A percentile compares a stretch with the other conserved stretches of the same genome.
These are phyloP conservation scores for Vitis hybrid DNA, from an alignment of 177 flowering plant genomes.

Conservation along the genomic window DNA sequence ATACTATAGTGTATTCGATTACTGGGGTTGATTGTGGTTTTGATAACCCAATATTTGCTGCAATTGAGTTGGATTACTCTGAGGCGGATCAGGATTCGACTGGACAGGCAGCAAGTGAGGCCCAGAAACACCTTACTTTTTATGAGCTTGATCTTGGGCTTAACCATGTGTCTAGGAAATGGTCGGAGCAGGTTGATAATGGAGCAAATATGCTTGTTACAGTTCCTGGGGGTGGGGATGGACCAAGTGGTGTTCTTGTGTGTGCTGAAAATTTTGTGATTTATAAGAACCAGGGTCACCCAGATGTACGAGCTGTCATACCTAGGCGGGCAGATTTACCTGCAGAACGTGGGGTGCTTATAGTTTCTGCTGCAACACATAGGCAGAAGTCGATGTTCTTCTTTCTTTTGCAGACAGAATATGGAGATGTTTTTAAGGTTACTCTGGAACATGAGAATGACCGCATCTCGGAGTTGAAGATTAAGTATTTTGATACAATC, in stretches of 20 bases:
- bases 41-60: constrained; percentile 94
- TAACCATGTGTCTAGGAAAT: constrained; percentile 94
- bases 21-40: constrained; percentile 97
- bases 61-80: constrained; percentile 94
- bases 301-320: constrained; percentile 91
- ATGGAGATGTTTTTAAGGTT: constrained; percentile 95
- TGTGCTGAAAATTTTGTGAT: constrained; percentile 99
- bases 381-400: constrained; percentile 87
- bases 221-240: constrained; percentile 98
- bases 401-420: constrained; percentile 94
- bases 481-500: constrained; percentile 95
- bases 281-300: constrained; percentile 96
- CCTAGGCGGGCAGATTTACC: constrained; percentile 92
- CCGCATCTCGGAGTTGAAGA: constrained; percentile 76
- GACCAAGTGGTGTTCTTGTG: constrained; percentile 96
- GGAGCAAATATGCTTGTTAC: constrained; percentile 97
- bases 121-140: constrained; percentile 92
- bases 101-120: constrained; percentile 86
- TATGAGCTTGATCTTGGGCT: constrained; percentile 97
- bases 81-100: constrained; percentile 98
- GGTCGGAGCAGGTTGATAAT: constrained; percentile 97
- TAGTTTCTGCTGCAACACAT: constrained; percentile 92
- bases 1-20: constrained; percentile 75
- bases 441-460: constrained; percentile 80
- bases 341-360: constrained; percentile 89